These are phyloP conservation scores for Solanum pinnatisectum DNA, from an alignment of 257 asterid genomes.

Conservation along the genomic window DNA sequence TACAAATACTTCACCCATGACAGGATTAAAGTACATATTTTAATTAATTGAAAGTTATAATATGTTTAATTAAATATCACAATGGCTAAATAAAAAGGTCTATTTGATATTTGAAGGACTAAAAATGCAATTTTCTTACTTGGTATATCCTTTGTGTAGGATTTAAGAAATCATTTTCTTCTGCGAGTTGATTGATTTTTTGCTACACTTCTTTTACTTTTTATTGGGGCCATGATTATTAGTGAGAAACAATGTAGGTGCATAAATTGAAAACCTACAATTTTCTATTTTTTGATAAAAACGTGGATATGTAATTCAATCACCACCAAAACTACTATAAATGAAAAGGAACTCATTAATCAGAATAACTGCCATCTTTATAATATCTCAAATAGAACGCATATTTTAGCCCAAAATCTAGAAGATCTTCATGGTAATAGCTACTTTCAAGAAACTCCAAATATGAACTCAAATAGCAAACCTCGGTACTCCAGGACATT, in stretches of 20 bases:
- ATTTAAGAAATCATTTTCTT: neutral
- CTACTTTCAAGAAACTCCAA: neutral
- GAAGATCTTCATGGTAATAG: neutral
- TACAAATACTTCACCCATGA: neutral
- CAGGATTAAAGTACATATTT: neutral
- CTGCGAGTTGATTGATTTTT: neutral
- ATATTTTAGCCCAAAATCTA: neutral
- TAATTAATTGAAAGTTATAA: neutral
- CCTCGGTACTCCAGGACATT: neutral
- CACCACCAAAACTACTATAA: too few relatives aligned
- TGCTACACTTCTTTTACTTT: neutral
- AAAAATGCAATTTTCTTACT: neutral
- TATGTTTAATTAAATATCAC: neutral
- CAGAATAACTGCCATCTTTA: neutral
- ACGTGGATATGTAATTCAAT: too few relatives aligned
- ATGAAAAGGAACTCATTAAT: neutral
- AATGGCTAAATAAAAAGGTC: too few relatives aligned
- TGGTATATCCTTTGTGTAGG: neutral
- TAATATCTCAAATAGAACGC: neutral
- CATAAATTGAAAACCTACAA: too few relatives aligned
- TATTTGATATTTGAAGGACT: neutral
- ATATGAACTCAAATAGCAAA: neutral
- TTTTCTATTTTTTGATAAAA: too few relatives aligned
- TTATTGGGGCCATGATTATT: neutral
- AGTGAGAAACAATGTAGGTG: neutral